Percentiles rank a stretch among this genome's conserved stretches.
phyloP scores from a whole-genome alignment of 2,329 filamentous ascomycete genomes.

The Pseudogymnoascus sp. region DNA sequence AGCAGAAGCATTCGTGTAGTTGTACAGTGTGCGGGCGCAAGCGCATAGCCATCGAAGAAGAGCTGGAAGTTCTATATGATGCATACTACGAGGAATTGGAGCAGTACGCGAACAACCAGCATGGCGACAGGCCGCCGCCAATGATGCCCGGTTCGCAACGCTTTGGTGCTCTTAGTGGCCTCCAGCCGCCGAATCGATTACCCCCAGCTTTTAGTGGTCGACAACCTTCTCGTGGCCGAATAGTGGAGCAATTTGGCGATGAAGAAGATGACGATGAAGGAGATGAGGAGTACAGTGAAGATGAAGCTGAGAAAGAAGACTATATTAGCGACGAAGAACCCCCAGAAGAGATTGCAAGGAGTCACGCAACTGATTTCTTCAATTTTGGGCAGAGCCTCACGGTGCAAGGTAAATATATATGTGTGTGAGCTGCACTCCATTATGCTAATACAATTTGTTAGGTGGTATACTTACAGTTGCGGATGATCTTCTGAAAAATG shows the following conservation, averaged over 20 bases:
- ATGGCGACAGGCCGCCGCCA: constrained; percentile 61
- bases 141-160: constrained; percentile 62
- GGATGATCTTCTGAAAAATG: constrained; percentile 96
- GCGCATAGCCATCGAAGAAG: constrained; percentile 93
- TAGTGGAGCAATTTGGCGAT: constrained; percentile 56
- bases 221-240: constrained; percentile 67
- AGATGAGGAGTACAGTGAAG: constrained; percentile 35
- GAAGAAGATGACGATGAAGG: constrained; percentile 43
- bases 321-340: constrained; percentile 59
- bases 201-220: constrained; percentile 54
- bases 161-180: constrained; percentile 46
- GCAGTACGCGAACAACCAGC: constrained; percentile 85
- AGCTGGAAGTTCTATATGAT: constrained; percentile 94
- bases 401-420: constrained; percentile 56
- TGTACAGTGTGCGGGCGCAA: constrained; percentile 96
- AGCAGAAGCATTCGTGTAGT: constrained; percentile 98
- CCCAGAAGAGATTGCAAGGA: constrained; percentile 53
- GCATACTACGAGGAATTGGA: constrained; percentile 98
- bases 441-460: constrained; percentile 37
- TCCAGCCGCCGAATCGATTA: constrained; percentile 51
- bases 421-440: constrained; percentile 14
- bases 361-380: constrained; percentile 78
- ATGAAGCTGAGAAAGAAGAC: constrained; percentile 53
- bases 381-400: constrained; percentile 96
- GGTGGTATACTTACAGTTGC: constrained; percentile 97